Evolutionary conservation across 2,329 filamentous ascomycete genomes (phyloP).

Genomic region (Colletotrichum cereale): DNA sequence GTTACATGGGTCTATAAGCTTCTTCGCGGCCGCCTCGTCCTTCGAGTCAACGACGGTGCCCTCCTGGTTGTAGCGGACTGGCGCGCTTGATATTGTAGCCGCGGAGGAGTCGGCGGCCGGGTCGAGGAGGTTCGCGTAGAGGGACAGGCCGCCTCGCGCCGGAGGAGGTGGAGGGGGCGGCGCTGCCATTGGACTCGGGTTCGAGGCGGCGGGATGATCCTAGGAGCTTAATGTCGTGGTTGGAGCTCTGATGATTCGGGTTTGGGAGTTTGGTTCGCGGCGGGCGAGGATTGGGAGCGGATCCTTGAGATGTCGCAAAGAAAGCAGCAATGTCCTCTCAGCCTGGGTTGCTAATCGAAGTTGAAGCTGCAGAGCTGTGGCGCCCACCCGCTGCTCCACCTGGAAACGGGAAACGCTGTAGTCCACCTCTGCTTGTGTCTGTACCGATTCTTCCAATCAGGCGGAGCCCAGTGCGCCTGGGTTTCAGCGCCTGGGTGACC

Average conservation of each 20-base stretch:
- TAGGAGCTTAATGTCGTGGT: neutral
- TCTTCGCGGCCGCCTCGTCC: constrained; percentile 68
- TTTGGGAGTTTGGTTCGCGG: neutral
- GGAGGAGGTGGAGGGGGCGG: constrained; percentile 55
- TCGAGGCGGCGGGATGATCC: neutral
- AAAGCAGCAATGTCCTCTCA: neutral
- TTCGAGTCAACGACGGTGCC: constrained; percentile 60
- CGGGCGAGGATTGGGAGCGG: neutral
- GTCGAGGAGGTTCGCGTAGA: constrained; percentile 88
- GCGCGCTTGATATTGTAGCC: constrained; percentile 81
- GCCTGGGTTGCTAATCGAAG: constrained; percentile 2
- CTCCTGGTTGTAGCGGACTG: constrained; percentile 76
- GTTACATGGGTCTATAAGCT: constrained; percentile 61
- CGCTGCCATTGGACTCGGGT: constrained; percentile 45
- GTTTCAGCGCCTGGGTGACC: constrained; percentile 22
- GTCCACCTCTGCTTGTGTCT: neutral
- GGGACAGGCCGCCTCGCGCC: constrained; percentile 70
- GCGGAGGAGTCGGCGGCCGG: constrained; percentile 57
- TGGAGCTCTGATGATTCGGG: neutral
- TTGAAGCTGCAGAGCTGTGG: constrained; percentile 2
- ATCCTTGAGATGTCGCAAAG: neutral
- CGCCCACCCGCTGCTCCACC: neutral
- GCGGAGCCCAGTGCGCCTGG: constrained; percentile 17
- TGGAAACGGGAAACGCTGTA: neutral
- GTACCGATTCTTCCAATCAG: constrained; percentile 12